Conservation (phyloP, 2,329 filamentous ascomycete genomes). For the Sarocladium brachiariae region DNA sequence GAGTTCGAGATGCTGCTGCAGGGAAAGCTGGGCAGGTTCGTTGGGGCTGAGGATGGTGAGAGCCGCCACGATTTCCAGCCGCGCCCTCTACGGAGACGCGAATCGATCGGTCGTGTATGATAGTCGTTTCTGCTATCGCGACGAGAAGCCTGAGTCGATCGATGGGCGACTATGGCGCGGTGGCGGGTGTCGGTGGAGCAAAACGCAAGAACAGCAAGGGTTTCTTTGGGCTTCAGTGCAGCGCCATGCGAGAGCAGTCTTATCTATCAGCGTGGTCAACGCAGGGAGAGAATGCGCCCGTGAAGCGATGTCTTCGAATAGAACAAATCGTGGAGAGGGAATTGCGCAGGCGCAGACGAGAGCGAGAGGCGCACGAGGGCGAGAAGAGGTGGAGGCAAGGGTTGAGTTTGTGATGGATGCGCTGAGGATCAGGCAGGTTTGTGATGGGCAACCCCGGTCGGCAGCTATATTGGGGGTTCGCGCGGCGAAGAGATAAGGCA, state of each 20-base stretch:
- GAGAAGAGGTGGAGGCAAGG: neutral
- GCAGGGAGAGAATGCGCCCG: neutral
- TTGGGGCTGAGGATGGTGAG: conserved; percentile 47
- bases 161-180: conserved; percentile 2
- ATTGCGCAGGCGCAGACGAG: neutral
- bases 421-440: conserved; percentile 5
- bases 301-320: neutral
- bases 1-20: conserved; percentile 54
- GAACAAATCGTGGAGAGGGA: neutral
- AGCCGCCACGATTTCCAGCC: conserved; percentile 43
- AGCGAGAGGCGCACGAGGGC: conserved; percentile 4
- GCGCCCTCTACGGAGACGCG: conserved; percentile 4
- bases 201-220: conserved; percentile 2
- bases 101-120: neutral
- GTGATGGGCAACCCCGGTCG: conserved; percentile 7
- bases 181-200: conserved; percentile 9
- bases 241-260: conserved; percentile 3
- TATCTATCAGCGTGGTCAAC: neutral
- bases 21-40: conserved; percentile 47
- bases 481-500: conserved; percentile 5
- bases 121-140: neutral
- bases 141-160: neutral
- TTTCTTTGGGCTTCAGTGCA: neutral
- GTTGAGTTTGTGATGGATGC: neutral
- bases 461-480: neutral